Percentiles rank a stretch among this genome's conserved stretches.
Conservation (phyloP, 495 filamentous ascomycete species). For the Pseudoneurospora amorphoporcata region DNA sequence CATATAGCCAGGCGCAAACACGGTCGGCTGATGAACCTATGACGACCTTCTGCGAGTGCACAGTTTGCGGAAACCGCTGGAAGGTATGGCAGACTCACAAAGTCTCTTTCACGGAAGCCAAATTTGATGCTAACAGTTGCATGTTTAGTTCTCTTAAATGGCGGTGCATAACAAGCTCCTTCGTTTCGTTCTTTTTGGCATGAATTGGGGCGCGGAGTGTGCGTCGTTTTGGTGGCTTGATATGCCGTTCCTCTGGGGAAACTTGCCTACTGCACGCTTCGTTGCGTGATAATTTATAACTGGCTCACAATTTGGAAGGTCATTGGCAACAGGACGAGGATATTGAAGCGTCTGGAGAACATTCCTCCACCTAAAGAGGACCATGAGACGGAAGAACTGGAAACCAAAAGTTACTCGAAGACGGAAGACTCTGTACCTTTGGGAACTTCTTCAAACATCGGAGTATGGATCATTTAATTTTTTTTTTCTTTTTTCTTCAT, state of each 20-base stretch:
- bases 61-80: constrained; percentile 65
- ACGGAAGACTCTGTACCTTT: background rate
- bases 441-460: background rate
- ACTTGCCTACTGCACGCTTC: background rate
- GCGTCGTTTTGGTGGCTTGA: background rate
- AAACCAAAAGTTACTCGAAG: background rate
- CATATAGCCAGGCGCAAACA: constrained; percentile 92
- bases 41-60: constrained; percentile 76
- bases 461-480: constrained; percentile 4
- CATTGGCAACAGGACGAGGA: background rate
- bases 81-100: constrained; percentile 40
- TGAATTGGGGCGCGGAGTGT: background rate
- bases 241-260: background rate
- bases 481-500: background rate
- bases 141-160: constrained; percentile 11
- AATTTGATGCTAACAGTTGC: background rate
- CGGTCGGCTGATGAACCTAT: constrained; percentile 87
- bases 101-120: constrained; percentile 6
- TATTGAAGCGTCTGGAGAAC: constrained; percentile 1
- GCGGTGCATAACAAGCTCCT: background rate
- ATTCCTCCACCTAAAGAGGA: background rate
- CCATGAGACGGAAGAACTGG: background rate
- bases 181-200: background rate
- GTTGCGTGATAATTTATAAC: background rate
- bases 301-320: background rate